These are phyloP conservation scores for Neurospora sp. DNA, from an alignment of 495 filamentous ascomycete species.

Conservation along the genomic window DNA sequence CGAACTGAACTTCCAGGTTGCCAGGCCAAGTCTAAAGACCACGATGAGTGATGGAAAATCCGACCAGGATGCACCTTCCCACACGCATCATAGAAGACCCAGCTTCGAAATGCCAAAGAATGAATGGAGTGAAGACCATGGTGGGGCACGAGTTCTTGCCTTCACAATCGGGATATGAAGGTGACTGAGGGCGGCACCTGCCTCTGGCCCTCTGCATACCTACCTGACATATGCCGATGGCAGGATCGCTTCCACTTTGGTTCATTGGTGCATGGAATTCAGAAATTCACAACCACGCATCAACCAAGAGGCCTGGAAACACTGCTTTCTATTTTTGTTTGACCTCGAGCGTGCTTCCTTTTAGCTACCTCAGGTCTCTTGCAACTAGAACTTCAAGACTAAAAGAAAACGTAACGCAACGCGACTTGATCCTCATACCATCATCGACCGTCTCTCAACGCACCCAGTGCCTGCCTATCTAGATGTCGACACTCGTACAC, in stretches of 20 bases:
- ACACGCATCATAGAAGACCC: too few species aligned
- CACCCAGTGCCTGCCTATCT: background rate
- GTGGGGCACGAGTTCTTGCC: background rate
- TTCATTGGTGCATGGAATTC: background rate
- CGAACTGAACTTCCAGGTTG: too few species aligned
- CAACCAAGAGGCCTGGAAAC: background rate
- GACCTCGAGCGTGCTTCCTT: too few species aligned
- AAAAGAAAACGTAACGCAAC: background rate
- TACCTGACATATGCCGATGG: background rate
- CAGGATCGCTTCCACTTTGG: background rate
- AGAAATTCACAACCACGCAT: background rate
- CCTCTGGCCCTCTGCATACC: background rate
- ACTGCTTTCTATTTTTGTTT: background rate
- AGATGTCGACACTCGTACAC: background rate
- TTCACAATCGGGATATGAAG: background rate
- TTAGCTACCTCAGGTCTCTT: too few species aligned
- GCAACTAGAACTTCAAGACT: background rate
- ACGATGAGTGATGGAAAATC: background rate
- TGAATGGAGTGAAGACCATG: background rate
- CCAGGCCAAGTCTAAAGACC: too few species aligned
- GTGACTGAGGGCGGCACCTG: background rate
- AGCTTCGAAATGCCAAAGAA: background rate
- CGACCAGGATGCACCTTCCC: too few species aligned
- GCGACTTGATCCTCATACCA: background rate
- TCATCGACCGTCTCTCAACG: background rate